phyloP scores from a whole-genome alignment of 352 stramenopile species.

The Phytophthora vignae region DNA sequence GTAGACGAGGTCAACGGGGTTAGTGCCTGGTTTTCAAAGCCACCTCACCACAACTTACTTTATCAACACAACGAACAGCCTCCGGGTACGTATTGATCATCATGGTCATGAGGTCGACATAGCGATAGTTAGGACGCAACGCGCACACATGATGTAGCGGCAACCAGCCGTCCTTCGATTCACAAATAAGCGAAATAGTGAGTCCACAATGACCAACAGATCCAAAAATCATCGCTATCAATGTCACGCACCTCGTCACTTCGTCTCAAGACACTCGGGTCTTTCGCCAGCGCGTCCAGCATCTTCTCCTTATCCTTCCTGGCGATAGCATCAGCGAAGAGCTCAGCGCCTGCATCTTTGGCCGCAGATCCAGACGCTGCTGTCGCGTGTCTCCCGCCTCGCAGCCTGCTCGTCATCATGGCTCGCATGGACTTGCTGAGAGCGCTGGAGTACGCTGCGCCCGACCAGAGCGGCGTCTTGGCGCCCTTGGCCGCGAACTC shows the following conservation, averaged over 20 bases:
- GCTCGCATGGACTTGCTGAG: conserved; percentile 64
- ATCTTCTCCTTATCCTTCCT: conserved; percentile 66
- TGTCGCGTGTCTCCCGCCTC: not conserved
- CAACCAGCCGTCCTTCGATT: conserved; percentile 47
- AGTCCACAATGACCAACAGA: not conserved
- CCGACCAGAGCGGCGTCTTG: conserved; percentile 24
- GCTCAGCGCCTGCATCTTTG: conserved; percentile 30
- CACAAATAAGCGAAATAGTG: not conserved
- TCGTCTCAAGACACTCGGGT: conserved; percentile 41
- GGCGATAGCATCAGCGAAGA: conserved; percentile 46
- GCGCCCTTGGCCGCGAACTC: conserved; percentile 10
- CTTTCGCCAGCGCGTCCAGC: conserved; percentile 41
- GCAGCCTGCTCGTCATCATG: conserved; percentile 51
- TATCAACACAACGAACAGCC: conserved; percentile 47
- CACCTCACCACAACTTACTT: conserved; percentile 29
- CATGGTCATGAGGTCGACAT: conserved; percentile 62
- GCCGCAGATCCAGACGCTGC: not conserved
- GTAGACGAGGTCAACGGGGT: not conserved
- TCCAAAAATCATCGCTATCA: not conserved
- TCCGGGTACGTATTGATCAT: conserved; percentile 51
- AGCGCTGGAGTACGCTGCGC: conserved; percentile 46
- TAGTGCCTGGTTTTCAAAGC: conserved; percentile 1
- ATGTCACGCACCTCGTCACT: conserved; percentile 31
- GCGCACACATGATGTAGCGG: conserved; percentile 65
- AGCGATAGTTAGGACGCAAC: conserved; percentile 57